phyloP scores from a whole-genome alignment of 192 early-diverging fungal species.

The Podochytrium sp. region DNA sequence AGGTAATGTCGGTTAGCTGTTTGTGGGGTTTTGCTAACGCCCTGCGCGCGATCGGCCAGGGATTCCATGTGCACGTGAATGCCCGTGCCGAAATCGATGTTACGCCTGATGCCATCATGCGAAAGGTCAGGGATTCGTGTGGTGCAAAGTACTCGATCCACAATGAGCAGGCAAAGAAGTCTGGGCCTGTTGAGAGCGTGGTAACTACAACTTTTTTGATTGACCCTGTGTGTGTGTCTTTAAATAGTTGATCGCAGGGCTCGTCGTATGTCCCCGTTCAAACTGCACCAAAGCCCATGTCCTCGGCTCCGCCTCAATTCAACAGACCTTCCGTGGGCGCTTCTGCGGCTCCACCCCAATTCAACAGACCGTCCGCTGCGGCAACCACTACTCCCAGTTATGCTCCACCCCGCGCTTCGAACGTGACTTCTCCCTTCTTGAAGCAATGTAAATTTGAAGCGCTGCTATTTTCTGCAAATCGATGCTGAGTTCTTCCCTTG shows the following conservation, averaged over 20 bases:
- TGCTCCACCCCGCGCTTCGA: background rate
- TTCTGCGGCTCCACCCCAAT: slow-evolving; percentile 5
- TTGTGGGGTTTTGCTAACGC: background rate
- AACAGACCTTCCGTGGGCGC: slow-evolving; percentile 11
- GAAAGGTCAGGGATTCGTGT: slow-evolving; percentile 78
- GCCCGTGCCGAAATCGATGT: slow-evolving; percentile 84
- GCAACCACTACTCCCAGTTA: background rate
- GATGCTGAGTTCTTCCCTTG: background rate
- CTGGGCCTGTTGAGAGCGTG: slow-evolving; percentile 23
- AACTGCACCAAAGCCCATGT: slow-evolving; percentile 38
- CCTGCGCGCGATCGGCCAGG: slow-evolving; percentile 40
- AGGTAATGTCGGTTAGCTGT: slow-evolving; percentile 46
- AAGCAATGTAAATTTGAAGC: slow-evolving; percentile 1
- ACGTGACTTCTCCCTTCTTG: background rate
- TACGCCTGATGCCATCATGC: slow-evolving; percentile 81
- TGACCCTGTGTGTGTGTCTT: no score
- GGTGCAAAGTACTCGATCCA: slow-evolving; percentile 91
- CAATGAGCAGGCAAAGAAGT: slow-evolving; percentile 41
- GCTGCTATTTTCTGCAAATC: background rate
- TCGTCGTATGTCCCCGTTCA: slow-evolving; percentile 39
- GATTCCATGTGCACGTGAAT: slow-evolving; percentile 86
- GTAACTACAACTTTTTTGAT: slow-evolving; percentile 17
- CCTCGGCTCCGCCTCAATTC: slow-evolving; percentile 8
- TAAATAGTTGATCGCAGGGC: slow-evolving; percentile 1
- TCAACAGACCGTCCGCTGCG: background rate